Percentiles rank a stretch among this genome's conserved stretches.
Evolutionary conservation across 176 grass and related monocot species (phyloP).

Genomic region (Tillandsia fasciculata): DNA sequence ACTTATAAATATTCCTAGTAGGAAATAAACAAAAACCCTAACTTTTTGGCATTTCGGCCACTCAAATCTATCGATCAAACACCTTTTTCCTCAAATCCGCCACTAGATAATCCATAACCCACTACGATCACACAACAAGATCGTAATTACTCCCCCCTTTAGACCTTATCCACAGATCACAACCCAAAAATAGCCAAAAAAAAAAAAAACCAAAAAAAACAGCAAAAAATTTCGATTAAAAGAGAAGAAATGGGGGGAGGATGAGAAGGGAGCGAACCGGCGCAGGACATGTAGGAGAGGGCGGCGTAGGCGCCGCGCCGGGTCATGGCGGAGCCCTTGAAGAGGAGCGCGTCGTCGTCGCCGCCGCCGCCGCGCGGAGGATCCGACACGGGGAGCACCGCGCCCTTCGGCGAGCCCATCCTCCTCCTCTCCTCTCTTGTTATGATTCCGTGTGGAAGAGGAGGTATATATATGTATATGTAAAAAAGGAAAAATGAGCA

Average conservation of each 20-base stretch:
- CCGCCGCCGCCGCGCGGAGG: constrained; percentile 8
- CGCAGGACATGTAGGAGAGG: constrained; percentile 92
- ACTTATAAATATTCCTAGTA: too few species aligned
- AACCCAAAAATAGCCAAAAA: background rate
- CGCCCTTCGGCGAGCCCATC: constrained; percentile 16
- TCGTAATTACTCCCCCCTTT: too few species aligned
- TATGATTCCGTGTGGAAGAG: too few species aligned
- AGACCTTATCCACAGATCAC: background rate
- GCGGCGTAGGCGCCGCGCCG: constrained; percentile 62
- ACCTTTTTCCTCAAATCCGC: too few species aligned
- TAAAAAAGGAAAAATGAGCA: too few species aligned
- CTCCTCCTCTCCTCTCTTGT: background rate
- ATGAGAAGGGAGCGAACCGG: constrained; percentile 35
- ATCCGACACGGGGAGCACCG: constrained; percentile 33
- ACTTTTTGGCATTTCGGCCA: too few species aligned
- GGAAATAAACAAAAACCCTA: too few species aligned
- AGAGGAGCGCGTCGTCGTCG: constrained; percentile 39
- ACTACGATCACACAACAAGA: too few species aligned
- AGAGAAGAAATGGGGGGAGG: background rate
- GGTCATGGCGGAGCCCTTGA: constrained; percentile 86
- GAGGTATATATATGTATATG: too few species aligned
- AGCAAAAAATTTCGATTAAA: background rate
- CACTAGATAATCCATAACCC: too few species aligned
- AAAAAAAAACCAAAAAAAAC: background rate
- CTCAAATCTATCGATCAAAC: too few species aligned